Conservation (phyloP, 352 stramenopile genomes). For the Phytophthora cajani region DNA sequence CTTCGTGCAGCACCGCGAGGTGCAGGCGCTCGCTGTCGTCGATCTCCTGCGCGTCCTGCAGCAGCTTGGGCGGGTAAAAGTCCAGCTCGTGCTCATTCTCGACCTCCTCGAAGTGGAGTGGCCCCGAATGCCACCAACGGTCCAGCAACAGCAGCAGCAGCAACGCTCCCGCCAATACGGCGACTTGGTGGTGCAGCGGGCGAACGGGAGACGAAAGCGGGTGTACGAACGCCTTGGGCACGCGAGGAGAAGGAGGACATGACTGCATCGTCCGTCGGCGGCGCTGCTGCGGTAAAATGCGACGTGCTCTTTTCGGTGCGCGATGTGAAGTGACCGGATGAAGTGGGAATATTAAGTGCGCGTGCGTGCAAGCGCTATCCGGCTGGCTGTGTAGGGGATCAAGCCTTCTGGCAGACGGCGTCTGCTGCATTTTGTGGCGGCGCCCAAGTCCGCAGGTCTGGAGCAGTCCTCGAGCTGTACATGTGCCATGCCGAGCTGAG, state of each 20-base stretch:
- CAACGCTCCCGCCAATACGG: conserved; percentile 1
- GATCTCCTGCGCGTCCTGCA: conserved; percentile 31
- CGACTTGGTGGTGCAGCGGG: conserved; percentile 6
- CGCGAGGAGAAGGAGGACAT: neutral
- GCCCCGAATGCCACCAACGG: conserved; percentile 27
- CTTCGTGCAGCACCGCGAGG: conserved; percentile 55
- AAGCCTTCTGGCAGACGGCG: too few species aligned
- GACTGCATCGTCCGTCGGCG: conserved; percentile 11
- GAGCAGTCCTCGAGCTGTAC: neutral
- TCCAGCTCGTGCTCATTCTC: conserved; percentile 34
- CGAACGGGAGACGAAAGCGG: conserved; percentile 3
- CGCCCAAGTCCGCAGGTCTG: too few species aligned
- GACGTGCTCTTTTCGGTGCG: neutral
- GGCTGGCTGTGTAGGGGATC: too few species aligned
- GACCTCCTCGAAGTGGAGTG: conserved; percentile 25
- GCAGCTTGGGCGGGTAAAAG: conserved; percentile 32
- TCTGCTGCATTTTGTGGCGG: too few species aligned
- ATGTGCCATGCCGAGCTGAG: neutral
- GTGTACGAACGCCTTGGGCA: conserved; percentile 1
- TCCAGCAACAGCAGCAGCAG: conserved; percentile 23
- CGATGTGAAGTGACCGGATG: neutral
- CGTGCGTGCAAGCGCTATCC: too few species aligned
- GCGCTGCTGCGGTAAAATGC: neutral
- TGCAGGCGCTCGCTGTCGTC: conserved; percentile 46
- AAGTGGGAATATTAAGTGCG: neutral